Conservation (phyloP, 352 stramenopile genomes). For the Globisporangium cystogenes region DNA sequence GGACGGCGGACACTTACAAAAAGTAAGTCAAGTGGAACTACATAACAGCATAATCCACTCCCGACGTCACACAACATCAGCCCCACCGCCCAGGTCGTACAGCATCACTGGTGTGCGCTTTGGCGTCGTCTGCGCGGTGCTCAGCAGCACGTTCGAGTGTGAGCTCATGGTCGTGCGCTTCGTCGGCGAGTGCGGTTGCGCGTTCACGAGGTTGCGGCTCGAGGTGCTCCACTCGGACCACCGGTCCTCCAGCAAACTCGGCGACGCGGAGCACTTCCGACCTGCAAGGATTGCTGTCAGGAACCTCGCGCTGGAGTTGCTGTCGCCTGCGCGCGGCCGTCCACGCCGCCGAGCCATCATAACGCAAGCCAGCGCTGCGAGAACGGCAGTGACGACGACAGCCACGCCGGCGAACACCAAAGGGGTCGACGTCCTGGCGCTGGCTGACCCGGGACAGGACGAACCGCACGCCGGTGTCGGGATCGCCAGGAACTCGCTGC, state of each 20-base stretch:
- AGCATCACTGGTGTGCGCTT: constrained; percentile 7
- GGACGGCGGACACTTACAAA: constrained; percentile 2
- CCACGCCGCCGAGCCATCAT: not conserved
- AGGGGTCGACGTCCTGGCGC: not conserved
- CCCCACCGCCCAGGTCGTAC: constrained; percentile 3
- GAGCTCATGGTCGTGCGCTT: not conserved
- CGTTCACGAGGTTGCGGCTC: not conserved
- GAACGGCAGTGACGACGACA: not conserved
- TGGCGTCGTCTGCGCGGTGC: constrained; percentile 1
- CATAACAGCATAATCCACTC: no score
- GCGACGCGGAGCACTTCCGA: not conserved
- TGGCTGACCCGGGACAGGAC: not conserved
- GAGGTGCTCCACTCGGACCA: constrained; percentile 8
- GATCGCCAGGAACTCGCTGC: constrained; percentile 10
- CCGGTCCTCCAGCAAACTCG: constrained; percentile 4
- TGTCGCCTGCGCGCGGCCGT: not conserved
- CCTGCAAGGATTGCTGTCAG: constrained; percentile 3
- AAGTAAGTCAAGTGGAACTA: not conserved
- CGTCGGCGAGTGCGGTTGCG: not conserved
- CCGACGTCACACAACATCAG: no score
- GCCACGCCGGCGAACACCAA: not conserved
- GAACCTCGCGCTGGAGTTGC: not conserved
- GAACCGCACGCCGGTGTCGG: not conserved
- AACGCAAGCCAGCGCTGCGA: not conserved
- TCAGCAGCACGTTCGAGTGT: constrained; percentile 1